Conservation (phyloP, 2,329 filamentous ascomycete genomes). For the Hypomyces rosellus region DNA sequence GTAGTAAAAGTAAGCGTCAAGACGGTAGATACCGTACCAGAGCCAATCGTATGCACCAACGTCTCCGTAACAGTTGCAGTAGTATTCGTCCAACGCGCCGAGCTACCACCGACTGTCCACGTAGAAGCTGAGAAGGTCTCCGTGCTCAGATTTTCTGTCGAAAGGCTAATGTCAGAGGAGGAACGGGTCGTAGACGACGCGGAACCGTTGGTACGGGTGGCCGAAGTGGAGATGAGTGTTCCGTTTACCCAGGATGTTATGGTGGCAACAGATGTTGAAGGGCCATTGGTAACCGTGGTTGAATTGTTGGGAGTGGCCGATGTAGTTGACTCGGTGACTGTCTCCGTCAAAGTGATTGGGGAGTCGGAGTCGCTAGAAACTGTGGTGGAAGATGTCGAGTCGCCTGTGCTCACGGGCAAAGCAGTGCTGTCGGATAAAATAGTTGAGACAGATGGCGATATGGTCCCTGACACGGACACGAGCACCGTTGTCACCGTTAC, state of each 20-base stretch:
- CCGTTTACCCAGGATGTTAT: background rate
- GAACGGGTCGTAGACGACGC: background rate
- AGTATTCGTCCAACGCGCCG: slow-evolving; percentile 5
- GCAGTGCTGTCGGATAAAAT: background rate
- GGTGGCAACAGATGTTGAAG: background rate
- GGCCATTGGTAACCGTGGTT: background rate
- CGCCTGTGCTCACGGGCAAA: slow-evolving; percentile 1
- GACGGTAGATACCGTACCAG: background rate
- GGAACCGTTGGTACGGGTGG: background rate
- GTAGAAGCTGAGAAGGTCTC: slow-evolving; percentile 5
- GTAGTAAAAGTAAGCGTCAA: slow-evolving; percentile 5
- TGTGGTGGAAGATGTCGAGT: slow-evolving; percentile 3
- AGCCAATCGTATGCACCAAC: background rate
- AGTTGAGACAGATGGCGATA: background rate
- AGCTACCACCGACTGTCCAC: background rate
- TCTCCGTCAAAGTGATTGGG: background rate
- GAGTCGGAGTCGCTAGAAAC: background rate
- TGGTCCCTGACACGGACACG: background rate
- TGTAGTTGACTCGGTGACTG: background rate
- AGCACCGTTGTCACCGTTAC: slow-evolving; percentile 1
- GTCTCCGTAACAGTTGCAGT: slow-evolving; percentile 7
- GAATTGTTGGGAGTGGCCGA: background rate
- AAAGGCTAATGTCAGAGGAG: background rate
- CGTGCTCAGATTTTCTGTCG: background rate
- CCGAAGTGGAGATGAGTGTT: background rate